Conservation (phyloP, 1,284 basidiomycete species). For the Chalciporus sp. region DNA sequence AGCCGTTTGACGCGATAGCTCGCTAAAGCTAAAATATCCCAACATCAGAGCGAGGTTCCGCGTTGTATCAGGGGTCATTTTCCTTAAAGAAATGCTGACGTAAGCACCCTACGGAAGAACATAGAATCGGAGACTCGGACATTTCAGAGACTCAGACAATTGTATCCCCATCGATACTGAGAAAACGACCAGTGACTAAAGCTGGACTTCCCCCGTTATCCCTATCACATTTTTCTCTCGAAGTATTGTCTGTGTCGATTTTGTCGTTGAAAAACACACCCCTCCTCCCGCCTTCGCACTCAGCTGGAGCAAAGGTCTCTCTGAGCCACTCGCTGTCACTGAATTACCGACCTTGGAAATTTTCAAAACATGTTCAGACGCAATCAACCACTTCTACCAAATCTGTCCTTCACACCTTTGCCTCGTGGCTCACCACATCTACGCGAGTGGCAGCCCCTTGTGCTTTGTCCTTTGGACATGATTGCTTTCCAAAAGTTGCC, state of each 20-base stretch:
- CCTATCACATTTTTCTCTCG: background rate
- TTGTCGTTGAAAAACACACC: background rate
- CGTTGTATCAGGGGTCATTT: background rate
- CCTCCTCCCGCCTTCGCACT: background rate
- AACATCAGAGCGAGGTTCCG: background rate
- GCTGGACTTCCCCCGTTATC: background rate
- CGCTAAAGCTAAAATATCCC: no score
- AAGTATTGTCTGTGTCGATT: background rate
- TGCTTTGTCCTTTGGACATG: slow-evolving; percentile 14
- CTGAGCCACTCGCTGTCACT: slow-evolving; percentile 27
- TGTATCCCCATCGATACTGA: background rate
- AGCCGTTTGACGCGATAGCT: background rate
- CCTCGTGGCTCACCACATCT: slow-evolving; percentile 27
- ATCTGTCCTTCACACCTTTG: slow-evolving; percentile 12
- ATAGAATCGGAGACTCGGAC: background rate
- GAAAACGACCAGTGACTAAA: background rate
- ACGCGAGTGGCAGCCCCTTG: slow-evolving; percentile 21
- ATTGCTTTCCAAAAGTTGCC: slow-evolving; percentile 23
- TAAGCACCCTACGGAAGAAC: slow-evolving; percentile 1
- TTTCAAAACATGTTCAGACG: slow-evolving; percentile 20
- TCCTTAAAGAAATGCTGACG: slow-evolving; percentile 3
- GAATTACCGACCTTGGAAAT: slow-evolving; percentile 19
- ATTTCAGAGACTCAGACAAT: background rate
- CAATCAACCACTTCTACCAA: slow-evolving; percentile 25
- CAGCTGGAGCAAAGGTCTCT: background rate